These are phyloP conservation scores for Casuarina glauca DNA, from an alignment of 306 rosid genomes.

Conservation along the genomic window DNA sequence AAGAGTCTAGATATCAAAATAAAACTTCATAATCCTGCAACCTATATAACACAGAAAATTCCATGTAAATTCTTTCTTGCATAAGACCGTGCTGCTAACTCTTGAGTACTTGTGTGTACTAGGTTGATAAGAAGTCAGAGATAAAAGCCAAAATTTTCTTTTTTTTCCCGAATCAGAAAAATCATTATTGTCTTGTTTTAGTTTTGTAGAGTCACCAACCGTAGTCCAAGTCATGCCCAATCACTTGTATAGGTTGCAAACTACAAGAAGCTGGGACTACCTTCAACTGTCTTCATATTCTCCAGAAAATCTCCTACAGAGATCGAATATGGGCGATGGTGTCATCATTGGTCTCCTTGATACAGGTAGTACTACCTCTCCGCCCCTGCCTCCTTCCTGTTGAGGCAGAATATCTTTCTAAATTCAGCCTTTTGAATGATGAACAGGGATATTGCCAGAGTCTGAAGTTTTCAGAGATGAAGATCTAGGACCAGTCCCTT, in stretches of 20 bases:
- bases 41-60: background rate
- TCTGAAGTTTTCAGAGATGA: slow-evolving; percentile 41
- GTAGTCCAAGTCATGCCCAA: slow-evolving; percentile 52
- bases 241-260: slow-evolving; percentile 40
- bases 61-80: background rate
- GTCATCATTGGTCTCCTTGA: slow-evolving; percentile 49
- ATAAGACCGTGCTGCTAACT: background rate
- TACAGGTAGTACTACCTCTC: slow-evolving; percentile 35
- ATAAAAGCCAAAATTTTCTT: background rate
- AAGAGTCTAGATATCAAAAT: background rate
- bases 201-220: slow-evolving; percentile 38
- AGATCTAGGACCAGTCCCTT: slow-evolving; percentile 47
- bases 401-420: background rate
- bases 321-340: slow-evolving; percentile 37
- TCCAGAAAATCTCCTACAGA: slow-evolving; percentile 25
- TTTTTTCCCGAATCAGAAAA: background rate
- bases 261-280: slow-evolving; percentile 63
- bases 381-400: background rate
- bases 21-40: background rate
- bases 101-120: background rate
- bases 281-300: slow-evolving; percentile 40
- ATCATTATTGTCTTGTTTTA: background rate
- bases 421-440: background rate
- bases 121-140: background rate
- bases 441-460: slow-evolving; percentile 62